Conservation (phyloP, 2,329 filamentous ascomycete genomes). For the Tolypocladium capitatum region DNA sequence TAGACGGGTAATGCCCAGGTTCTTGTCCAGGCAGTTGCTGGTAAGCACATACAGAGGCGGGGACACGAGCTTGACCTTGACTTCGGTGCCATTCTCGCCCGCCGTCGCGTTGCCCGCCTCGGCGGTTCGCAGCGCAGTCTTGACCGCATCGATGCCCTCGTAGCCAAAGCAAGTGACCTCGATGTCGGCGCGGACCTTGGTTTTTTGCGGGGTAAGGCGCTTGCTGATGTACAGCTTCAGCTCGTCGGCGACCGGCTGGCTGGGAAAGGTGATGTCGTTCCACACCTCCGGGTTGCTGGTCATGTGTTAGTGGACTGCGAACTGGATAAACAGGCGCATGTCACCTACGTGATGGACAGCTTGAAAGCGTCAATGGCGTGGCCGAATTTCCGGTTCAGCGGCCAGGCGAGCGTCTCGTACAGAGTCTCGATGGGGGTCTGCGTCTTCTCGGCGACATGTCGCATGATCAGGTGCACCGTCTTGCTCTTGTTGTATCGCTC, state of each 20-base stretch:
- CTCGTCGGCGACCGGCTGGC: conserved; percentile 72
- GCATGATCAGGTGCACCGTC: conserved; percentile 98
- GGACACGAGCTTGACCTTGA: conserved; percentile 98
- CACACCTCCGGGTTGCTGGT: conserved; percentile 83
- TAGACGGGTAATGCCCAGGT: conserved; percentile 65
- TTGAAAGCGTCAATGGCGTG: conserved; percentile 98
- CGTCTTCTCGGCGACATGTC: conserved; percentile 96
- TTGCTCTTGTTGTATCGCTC: conserved; percentile 99
- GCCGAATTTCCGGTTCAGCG: conserved; percentile 92
- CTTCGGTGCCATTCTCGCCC: conserved; percentile 58
- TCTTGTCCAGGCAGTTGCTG: conserved; percentile 91
- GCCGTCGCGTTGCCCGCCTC: conserved; percentile 76
- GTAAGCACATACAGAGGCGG: conserved; percentile 94
- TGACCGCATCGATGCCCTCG: conserved; percentile 96
- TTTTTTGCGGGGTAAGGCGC: conserved; percentile 93
- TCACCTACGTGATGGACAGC: conserved; percentile 81
- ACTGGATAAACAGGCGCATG: neutral
- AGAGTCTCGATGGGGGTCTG: conserved; percentile 85
- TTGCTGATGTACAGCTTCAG: conserved; percentile 93
- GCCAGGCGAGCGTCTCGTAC: conserved; percentile 93
- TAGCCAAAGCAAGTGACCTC: conserved; percentile 94
- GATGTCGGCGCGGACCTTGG: conserved; percentile 94
- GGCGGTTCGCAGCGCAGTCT: conserved; percentile 78
- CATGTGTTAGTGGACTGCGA: conserved; percentile 4
- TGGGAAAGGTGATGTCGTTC: conserved; percentile 85